Base-by-base conservation (phyloP, 148 eudicot species). In the Polygonum aviculare region DNA sequence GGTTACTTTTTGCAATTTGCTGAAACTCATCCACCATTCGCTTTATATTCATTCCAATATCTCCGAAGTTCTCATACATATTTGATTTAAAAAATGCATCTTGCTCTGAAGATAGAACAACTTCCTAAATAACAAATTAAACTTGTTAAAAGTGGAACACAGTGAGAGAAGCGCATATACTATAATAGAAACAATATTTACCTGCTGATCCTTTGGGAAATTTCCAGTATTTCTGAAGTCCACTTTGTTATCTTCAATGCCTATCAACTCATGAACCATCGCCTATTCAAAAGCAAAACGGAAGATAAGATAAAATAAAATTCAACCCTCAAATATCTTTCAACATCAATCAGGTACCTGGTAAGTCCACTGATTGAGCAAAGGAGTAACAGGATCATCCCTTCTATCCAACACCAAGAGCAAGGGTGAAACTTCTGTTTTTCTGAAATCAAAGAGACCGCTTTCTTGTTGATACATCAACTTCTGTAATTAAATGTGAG, bases 11-110 rank as follows among this genome's bases (percentile, higher is more conserved):
- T 60, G 96, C 93, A 79, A 89, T 85, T 85, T 92, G 97, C 82
- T 94, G 98, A 76, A 94, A 94, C 14, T 94, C 98, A 84, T 94
- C 98, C 81, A 94, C 98, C 98, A 94, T 89, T 76, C 80, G 80
- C 84, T 94, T 94, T 69, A 94, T 92, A 83, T 86, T 94, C 94
- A 94, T 89, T 71, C 98, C 98, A 82, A 94, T 94, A 73, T 94
- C 98, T 76, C 98, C 98, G 83, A 94, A 94, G 80, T 94, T 94
- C 74, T 94, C 97, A 73, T 90, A 92, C 98, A 94, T 94, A 80
- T 94, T 94, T 62, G 86, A 83, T 84, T 89, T 94, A 78, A 94
- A 94, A 78, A 94, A 94, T 44, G 91, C 76, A 90, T 94, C 98
- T 88, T 94, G 98, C 78, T 92, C 98, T 38, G 97, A 89, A 26